Evolutionary conservation across 345 rosid species (phyloP).

Genomic region (Populus deltoides): DNA sequence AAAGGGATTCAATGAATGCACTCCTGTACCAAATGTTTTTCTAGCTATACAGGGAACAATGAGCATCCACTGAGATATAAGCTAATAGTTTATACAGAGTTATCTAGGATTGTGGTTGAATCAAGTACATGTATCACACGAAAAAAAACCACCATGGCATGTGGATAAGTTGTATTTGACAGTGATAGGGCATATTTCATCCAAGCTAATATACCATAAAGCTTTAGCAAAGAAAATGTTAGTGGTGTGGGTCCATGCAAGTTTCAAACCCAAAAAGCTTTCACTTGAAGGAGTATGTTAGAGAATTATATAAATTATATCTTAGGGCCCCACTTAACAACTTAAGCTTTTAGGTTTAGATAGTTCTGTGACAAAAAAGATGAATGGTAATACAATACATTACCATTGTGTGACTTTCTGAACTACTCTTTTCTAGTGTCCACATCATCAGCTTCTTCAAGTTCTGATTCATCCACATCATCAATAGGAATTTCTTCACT

Average conservation of each 20-base stretch:
- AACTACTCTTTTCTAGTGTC: constrained; percentile 25
- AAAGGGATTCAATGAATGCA: too few relatives aligned
- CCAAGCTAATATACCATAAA: not conserved
- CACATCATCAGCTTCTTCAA: constrained; percentile 29
- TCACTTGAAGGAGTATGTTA: too few relatives aligned
- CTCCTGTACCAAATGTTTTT: too few relatives aligned
- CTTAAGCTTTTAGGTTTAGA: not conserved
- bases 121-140: not conserved
- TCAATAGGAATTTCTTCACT: constrained; percentile 72
- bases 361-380: not conserved
- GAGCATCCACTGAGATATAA: too few relatives aligned
- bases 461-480: constrained; percentile 66
- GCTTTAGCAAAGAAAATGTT: not conserved
- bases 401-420: constrained; percentile 3
- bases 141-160: not conserved
- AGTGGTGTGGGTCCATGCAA: too few relatives aligned
- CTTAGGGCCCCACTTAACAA: too few relatives aligned
- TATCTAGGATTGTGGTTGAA: too few relatives aligned
- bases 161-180: too few relatives aligned
- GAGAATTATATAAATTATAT: too few relatives aligned
- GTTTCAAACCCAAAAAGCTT: too few relatives aligned
- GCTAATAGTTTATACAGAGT: too few relatives aligned
- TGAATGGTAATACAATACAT: not conserved
- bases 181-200: not conserved
- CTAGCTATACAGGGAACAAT: too few relatives aligned